Percentiles rank a stretch among this genome's conserved stretches.
These are phyloP conservation scores for Auriculariales sp. DNA, from an alignment of 768 basidiomycete genomes.

Conservation along the genomic window DNA sequence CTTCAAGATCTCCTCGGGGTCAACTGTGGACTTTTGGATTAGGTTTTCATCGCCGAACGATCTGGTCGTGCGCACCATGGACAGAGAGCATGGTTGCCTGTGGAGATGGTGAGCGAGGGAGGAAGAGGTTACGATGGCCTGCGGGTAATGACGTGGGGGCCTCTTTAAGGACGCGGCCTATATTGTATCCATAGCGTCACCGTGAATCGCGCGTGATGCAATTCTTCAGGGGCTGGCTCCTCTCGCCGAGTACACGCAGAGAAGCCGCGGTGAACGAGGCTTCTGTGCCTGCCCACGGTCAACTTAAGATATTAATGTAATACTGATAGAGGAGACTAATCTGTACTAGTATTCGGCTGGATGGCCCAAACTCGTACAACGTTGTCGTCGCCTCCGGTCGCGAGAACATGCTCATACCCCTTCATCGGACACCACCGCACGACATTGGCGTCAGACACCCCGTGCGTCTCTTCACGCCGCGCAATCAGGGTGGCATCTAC, in stretches of 20 bases:
- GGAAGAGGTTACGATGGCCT: too few species aligned
- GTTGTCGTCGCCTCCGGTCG: conserved; percentile 81
- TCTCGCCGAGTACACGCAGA: too few species aligned
- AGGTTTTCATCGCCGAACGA: not conserved
- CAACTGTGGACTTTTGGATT: conserved; percentile 21
- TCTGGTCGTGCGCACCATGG: conserved; percentile 18
- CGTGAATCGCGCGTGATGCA: too few species aligned
- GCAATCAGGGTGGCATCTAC: conserved; percentile 39
- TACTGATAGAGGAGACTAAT: not conserved
- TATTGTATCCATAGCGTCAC: too few species aligned
- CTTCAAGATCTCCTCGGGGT: conserved; percentile 50
- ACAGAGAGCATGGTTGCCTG: conserved; percentile 25
- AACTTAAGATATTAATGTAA: too few species aligned
- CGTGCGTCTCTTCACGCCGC: conserved; percentile 52
- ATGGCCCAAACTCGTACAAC: conserved; percentile 65
- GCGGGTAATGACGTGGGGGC: too few species aligned
- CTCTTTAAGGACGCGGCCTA: too few species aligned
- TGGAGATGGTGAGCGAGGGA: too few species aligned
- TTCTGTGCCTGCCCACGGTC: too few species aligned
- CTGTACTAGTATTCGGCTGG: not conserved
- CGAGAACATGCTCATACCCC: conserved; percentile 52
- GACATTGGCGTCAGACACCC: conserved; percentile 71
- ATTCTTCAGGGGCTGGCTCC: too few species aligned
- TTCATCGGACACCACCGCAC: conserved; percentile 68
- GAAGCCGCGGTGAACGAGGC: too few species aligned